A percentile compares a stretch with the other conserved stretches of the same genome.
These are phyloP conservation scores for Leishmania mexicana DNA, from an alignment of 208 protist genomes.

Conservation along the genomic window DNA sequence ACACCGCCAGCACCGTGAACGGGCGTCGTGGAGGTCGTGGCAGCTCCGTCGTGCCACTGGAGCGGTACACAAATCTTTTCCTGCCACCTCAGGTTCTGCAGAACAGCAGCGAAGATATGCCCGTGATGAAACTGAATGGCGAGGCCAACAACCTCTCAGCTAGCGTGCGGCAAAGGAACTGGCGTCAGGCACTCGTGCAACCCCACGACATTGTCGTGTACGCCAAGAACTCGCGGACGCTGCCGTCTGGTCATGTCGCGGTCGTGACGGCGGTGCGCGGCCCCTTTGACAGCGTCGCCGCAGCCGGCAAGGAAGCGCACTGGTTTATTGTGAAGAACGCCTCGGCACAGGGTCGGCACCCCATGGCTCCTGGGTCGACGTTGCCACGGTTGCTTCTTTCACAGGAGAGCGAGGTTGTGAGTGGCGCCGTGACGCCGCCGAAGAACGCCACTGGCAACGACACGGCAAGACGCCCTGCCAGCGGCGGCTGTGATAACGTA, in stretches of 20 bases:
- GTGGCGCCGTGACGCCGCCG: neutral
- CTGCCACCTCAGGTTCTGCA: constrained; percentile 1
- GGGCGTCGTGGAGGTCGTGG: constrained; percentile 15
- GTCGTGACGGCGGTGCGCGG: constrained; percentile 66
- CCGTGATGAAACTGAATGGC: constrained; percentile 11
- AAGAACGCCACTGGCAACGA: neutral
- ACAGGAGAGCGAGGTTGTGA: neutral
- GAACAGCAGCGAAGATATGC: neutral
- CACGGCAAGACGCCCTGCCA: neutral
- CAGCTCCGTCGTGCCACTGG: constrained; percentile 21
- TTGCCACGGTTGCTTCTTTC: constrained; percentile 9
- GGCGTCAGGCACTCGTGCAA: constrained; percentile 20
- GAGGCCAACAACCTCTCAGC: constrained; percentile 38
- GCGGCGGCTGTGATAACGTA: neutral
- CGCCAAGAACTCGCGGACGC: constrained; percentile 28
- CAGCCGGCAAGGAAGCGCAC: constrained; percentile 29
- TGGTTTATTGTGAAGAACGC: constrained; percentile 30
- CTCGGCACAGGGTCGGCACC: constrained; percentile 10
- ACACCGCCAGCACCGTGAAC: constrained; percentile 26
- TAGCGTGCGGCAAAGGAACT: constrained; percentile 23
- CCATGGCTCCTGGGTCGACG: constrained; percentile 6
- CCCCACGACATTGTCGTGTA: constrained; percentile 50
- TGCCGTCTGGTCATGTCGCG: constrained; percentile 57
- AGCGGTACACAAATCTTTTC: constrained; percentile 43
- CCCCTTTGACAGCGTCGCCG: constrained; percentile 28